Conservation (phyloP, 2,329 filamentous ascomycete species). For the Zalaria obscura region DNA sequence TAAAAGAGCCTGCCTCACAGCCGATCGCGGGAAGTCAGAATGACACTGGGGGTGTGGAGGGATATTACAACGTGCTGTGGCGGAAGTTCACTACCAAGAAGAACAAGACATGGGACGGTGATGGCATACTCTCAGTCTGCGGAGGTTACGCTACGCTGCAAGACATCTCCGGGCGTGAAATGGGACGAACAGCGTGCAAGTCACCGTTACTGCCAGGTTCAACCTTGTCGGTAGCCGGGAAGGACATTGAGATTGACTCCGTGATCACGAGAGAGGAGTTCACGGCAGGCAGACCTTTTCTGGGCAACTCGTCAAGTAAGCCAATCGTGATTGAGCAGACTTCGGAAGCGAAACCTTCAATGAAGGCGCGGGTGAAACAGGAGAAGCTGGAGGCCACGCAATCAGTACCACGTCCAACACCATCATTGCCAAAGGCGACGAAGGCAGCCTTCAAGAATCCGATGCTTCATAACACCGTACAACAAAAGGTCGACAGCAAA, state of each 20-base stretch:
- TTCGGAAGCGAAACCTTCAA: constrained; percentile 11
- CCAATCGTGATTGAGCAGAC: no score
- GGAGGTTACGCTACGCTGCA: constrained; percentile 46
- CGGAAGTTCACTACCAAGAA: constrained; percentile 58
- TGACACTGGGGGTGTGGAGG: constrained; percentile 11
- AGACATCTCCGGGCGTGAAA: constrained; percentile 47
- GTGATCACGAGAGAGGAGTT: constrained; percentile 44
- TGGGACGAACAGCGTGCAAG: constrained; percentile 43
- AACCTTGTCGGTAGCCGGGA: constrained; percentile 47
- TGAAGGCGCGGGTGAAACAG: constrained; percentile 16
- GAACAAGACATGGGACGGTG: constrained; percentile 65
- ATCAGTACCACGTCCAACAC: constrained; percentile 20
- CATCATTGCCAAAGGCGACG: constrained; percentile 23
- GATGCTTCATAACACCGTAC: constrained; percentile 35
- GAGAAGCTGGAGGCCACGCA: constrained; percentile 25
- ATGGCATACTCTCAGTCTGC: constrained; percentile 47
- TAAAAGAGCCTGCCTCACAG: no score
- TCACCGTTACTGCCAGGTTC: constrained; percentile 46
- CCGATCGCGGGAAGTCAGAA: no score
- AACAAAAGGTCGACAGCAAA: constrained; percentile 27
- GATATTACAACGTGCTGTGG: constrained; percentile 35
- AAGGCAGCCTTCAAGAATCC: constrained; percentile 46
- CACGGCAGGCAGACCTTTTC: constrained; percentile 14
- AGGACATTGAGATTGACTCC: constrained; percentile 54
- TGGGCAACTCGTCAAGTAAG: constrained; percentile 6